These are phyloP conservation scores for Singerocomus inundabilis DNA, from an alignment of 1,284 basidiomycete species.

Conservation along the genomic window DNA sequence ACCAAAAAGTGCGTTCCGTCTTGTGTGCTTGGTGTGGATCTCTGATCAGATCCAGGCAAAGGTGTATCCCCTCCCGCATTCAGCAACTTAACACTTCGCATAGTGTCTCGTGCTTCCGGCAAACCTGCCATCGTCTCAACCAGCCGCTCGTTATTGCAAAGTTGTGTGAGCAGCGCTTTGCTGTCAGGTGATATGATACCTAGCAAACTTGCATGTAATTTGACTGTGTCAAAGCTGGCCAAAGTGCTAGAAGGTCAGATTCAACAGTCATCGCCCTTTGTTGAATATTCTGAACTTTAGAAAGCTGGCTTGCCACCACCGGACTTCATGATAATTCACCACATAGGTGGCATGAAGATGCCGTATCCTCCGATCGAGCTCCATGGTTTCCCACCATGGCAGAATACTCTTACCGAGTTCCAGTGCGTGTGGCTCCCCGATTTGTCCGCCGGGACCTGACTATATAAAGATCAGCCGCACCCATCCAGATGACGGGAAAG, in stretches of 20 bases:
- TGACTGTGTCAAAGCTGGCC: slow-evolving; percentile 49
- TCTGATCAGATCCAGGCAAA: slow-evolving; percentile 16
- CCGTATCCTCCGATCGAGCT: slow-evolving; percentile 54
- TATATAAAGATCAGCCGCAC: slow-evolving; percentile 23
- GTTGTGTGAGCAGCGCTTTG: slow-evolving; percentile 2
- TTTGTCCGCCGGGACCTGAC: slow-evolving; percentile 9
- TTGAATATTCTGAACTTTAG: slow-evolving; percentile 25
- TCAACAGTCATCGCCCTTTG: background rate
- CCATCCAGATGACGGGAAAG: slow-evolving; percentile 14
- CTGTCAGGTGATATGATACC: slow-evolving; percentile 4
- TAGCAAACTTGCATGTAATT: slow-evolving; percentile 23
- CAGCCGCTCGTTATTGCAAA: slow-evolving; percentile 37
- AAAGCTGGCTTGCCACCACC: slow-evolving; percentile 56
- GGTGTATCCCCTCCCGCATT: background rate
- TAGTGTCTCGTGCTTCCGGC: slow-evolving; percentile 48
- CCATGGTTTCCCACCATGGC: slow-evolving; percentile 77
- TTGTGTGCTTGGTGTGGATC: background rate
- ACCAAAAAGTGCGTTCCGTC: slow-evolving; percentile 21
- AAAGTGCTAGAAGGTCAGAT: slow-evolving; percentile 56
- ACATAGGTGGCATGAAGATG: slow-evolving; percentile 40
- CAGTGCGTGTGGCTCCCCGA: slow-evolving; percentile 46
- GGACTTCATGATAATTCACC: slow-evolving; percentile 73
- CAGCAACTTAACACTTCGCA: slow-evolving; percentile 39
- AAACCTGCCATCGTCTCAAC: slow-evolving; percentile 50
- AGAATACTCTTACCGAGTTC: slow-evolving; percentile 71